phyloP scores from a whole-genome alignment of 306 rosid species.

The Acacia crassicarpa region DNA sequence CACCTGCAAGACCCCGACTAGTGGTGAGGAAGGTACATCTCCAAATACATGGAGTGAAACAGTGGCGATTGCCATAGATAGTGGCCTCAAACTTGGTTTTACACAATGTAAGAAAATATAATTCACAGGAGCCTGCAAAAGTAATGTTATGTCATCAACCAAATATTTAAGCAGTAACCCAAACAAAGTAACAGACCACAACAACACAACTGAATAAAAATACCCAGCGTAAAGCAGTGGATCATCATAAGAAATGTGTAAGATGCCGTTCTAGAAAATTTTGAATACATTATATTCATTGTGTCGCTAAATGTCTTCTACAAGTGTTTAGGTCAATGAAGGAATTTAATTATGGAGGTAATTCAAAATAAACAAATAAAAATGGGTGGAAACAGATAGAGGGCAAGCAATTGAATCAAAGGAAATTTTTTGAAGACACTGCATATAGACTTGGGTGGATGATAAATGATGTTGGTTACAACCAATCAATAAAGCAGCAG shows the following conservation, averaged over 20 bases:
- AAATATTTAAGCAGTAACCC: slow-evolving; percentile 14
- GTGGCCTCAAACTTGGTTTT: slow-evolving; percentile 80
- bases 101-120: slow-evolving; percentile 81
- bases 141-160: slow-evolving; percentile 29
- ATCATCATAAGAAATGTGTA: not conserved
- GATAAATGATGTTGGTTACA: not conserved
- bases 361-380: not conserved
- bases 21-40: slow-evolving; percentile 95
- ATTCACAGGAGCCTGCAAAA: slow-evolving; percentile 93
- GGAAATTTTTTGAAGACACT: not conserved
- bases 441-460: not conserved
- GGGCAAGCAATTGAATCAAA: not conserved
- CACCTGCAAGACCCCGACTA: slow-evolving; percentile 93
- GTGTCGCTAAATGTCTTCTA: not conserved
- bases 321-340: not conserved
- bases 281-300: not conserved
- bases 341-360: slow-evolving; percentile 6
- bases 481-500: not conserved
- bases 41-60: slow-evolving; percentile 89
- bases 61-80: slow-evolving; percentile 89
- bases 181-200: not conserved
- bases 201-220: not conserved
- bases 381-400: not conserved
- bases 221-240: not conserved
- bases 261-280: not conserved